These are phyloP conservation scores for Xylaria flabelliformis DNA, from an alignment of 495 filamentous ascomycete genomes.

Conservation along the genomic window DNA sequence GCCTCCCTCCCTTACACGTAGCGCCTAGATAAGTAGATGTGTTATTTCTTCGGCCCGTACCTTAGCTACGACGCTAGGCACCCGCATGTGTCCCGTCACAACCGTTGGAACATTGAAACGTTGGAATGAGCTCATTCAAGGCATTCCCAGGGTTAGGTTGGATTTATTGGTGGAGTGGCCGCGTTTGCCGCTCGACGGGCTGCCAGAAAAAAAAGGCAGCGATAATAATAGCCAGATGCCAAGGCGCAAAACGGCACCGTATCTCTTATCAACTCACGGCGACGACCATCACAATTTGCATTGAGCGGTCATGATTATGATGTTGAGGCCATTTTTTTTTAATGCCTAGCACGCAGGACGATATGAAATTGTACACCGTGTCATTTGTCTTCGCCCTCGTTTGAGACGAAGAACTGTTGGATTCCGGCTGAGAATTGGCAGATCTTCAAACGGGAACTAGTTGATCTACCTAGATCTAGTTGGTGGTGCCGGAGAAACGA, in stretches of 20 bases:
- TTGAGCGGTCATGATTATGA: neutral
- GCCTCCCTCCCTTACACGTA: slow-evolving; percentile 3
- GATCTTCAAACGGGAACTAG: neutral
- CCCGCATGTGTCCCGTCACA: slow-evolving; percentile 15
- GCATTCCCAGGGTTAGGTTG: slow-evolving; percentile 7
- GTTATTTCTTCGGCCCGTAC: slow-evolving; percentile 24
- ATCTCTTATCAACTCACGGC: neutral
- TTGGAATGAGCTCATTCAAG: neutral
- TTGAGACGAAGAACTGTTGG: neutral
- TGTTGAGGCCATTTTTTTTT: neutral
- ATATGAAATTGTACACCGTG: neutral
- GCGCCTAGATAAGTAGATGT: slow-evolving; percentile 8
- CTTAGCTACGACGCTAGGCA: slow-evolving; percentile 18
- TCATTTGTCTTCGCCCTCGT: neutral
- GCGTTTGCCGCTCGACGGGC: slow-evolving; percentile 19
- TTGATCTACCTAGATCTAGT: neutral
- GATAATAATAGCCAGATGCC: slow-evolving; percentile 22
- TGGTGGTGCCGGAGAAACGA: neutral
- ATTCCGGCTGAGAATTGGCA: neutral
- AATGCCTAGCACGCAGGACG: neutral
- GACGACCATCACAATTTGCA: neutral
- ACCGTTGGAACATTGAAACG: slow-evolving; percentile 9
- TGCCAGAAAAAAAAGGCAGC: neutral
- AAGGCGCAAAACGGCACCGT: slow-evolving; percentile 11
- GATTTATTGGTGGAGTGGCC: slow-evolving; percentile 19